Evolutionary conservation across 345 rosid genomes (phyloP).

Genomic region (Aquilaria sinensis): DNA sequence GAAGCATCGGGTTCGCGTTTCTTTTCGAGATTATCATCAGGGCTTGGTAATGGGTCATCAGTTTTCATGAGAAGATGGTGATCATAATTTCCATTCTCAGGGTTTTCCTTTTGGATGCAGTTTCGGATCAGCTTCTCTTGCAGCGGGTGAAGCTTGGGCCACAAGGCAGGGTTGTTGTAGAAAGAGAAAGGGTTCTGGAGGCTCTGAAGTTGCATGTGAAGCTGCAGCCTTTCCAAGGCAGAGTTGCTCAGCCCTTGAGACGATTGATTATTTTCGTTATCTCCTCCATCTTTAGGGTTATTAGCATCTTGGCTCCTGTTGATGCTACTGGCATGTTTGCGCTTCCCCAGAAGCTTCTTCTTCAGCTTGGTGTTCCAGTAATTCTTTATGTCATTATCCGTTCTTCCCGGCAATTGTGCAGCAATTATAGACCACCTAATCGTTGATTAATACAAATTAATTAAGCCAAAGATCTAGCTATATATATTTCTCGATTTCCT

Average conservation of each 20-base stretch:
- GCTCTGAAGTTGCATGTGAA: constrained; percentile 83
- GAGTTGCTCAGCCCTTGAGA: constrained; percentile 59
- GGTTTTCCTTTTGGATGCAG: constrained; percentile 20
- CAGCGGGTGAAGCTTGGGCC: constrained; percentile 73
- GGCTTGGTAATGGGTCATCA: neutral
- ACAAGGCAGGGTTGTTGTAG: constrained; percentile 54
- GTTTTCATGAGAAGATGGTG: constrained; percentile 8
- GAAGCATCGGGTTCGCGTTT: constrained; percentile 10
- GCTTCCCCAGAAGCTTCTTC: constrained; percentile 87
- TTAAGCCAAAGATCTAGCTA: neutral
- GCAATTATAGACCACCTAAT: constrained; percentile 98
- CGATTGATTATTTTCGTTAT: constrained; percentile 22
- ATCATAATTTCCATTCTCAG: constrained; percentile 18
- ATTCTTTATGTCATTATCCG: constrained; percentile 96
- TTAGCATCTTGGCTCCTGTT: constrained; percentile 24
- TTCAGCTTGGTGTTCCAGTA: constrained; percentile 97
- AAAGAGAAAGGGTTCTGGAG: constrained; percentile 57
- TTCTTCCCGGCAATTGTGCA: constrained; percentile 96
- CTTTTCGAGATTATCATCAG: constrained; percentile 8
- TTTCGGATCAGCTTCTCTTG: constrained; percentile 34
- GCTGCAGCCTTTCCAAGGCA: constrained; percentile 84
- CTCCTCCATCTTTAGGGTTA: constrained; percentile 5
- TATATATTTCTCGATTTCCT: neutral
- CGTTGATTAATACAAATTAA: neutral
- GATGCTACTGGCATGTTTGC: constrained; percentile 43